These are phyloP conservation scores for Orobanche coerulescens DNA, from an alignment of 257 asterid genomes.

Conservation along the genomic window DNA sequence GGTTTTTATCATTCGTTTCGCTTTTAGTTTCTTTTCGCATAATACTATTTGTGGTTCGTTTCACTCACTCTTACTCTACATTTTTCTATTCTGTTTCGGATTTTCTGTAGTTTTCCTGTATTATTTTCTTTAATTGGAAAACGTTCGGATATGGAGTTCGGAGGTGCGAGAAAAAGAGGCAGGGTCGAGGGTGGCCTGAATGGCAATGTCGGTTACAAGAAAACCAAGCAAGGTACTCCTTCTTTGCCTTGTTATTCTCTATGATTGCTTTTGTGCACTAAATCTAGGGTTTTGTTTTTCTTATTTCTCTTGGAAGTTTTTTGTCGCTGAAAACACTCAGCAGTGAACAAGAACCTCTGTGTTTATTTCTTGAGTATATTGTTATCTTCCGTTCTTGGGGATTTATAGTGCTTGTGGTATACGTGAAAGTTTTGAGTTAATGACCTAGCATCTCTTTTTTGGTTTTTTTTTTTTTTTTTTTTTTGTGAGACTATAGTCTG, in stretches of 20 bases:
- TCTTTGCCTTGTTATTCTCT: background rate
- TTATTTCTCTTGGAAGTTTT: background rate
- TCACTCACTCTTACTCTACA: background rate
- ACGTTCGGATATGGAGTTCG: constrained; percentile 41
- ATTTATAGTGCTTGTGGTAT: background rate
- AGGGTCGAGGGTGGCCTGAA: constrained; percentile 42
- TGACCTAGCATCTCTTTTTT: background rate
- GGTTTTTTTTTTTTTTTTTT: background rate
- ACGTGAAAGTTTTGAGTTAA: background rate
- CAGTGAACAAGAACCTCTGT: background rate
- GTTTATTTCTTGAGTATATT: background rate
- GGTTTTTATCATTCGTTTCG: constrained; percentile 18
- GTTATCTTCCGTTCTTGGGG: background rate
- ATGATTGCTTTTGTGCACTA: background rate
- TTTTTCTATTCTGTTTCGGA: background rate
- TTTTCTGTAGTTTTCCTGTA: background rate
- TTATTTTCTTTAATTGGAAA: background rate
- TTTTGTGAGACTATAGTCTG: background rate
- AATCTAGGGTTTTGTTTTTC: constrained; percentile 23
- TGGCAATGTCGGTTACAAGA: constrained; percentile 58
- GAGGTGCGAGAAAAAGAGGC: constrained; percentile 50
- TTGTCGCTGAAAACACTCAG: background rate
- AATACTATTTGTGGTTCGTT: background rate
- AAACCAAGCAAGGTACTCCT: constrained; percentile 46
- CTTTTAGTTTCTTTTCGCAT: constrained; percentile 1